These are phyloP conservation scores for Trichoderma cornu-damae DNA, from an alignment of 2,329 filamentous ascomycete species.

Conservation along the genomic window DNA sequence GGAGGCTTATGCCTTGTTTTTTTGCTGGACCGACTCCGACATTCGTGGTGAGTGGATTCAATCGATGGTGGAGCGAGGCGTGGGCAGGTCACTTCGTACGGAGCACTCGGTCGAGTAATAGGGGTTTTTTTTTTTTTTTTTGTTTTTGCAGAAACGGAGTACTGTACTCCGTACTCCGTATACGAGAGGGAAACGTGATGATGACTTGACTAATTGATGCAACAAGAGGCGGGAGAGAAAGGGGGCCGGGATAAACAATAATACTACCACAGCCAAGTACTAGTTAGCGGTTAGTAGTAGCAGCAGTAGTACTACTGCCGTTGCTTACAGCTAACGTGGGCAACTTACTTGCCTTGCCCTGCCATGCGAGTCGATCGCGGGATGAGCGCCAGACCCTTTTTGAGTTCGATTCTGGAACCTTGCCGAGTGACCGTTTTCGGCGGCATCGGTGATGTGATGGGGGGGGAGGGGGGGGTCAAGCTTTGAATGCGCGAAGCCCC, in stretches of 20 bases:
- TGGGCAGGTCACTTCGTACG: background rate
- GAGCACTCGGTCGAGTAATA: background rate
- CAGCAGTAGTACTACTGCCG: background rate
- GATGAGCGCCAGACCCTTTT: background rate
- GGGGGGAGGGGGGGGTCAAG: background rate
- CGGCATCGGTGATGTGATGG: background rate
- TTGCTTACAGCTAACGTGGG: background rate
- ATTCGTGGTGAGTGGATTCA: too few relatives aligned
- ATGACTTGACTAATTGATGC: too few relatives aligned
- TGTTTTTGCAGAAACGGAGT: background rate
- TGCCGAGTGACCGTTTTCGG: conserved; percentile 10
- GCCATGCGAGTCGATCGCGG: background rate
- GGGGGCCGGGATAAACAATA: too few relatives aligned
- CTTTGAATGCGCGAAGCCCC: background rate
- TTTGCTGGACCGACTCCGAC: background rate
- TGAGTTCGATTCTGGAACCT: conserved; percentile 1
- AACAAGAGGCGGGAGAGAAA: too few relatives aligned
- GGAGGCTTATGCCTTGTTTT: background rate
- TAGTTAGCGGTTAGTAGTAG: too few relatives aligned
- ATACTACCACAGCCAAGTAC: too few relatives aligned
- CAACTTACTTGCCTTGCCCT: background rate
- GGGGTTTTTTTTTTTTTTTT: too few relatives aligned
- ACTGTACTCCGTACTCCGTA: background rate
- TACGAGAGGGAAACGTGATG: background rate
- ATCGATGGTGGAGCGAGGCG: conserved; percentile 1